Base-by-base conservation (phyloP, 352 stramenopile genomes). In the Pythium insidiosum region DNA sequence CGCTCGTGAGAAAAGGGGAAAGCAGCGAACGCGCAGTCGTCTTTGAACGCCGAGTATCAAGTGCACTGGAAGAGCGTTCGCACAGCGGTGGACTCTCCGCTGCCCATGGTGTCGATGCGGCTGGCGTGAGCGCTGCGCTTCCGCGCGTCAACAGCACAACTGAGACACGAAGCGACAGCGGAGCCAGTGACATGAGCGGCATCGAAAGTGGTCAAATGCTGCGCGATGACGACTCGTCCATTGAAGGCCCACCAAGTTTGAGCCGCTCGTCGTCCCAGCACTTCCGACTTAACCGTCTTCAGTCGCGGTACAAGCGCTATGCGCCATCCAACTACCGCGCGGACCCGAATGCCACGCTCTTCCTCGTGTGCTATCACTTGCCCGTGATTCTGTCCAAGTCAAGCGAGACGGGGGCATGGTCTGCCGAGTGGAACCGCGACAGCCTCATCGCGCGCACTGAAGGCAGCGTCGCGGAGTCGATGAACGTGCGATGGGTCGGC, bases 351-450 rank as follows among this genome's bases (percentile, higher is more conserved):
- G 56, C 73, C 11, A 89, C 77, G 55, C 58, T 97, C 18, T 95
- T 92, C 29, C 64, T 97, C 28, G 82, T 97, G 25, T 97, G 88
- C 48, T 98, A 96, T 50, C 88, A 98, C 50, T 47, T 98, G 45
- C 92, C 92, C 0, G 79, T 98, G 29, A 86, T 87, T 30, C 60
- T 97, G 2, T 68, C 50, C 31, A 93, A 91, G 49, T 82, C 75
- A 12, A 42, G 53, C 0, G 48, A 49, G 3, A 68, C 80, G 16
- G 78, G 81, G 0, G 72, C 66, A 30, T 97, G 90, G 90, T 72
- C 68, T 12, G 87, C 80, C 0, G 52, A 67, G 40, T 97, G 89
- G 89, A 94, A 96, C 53, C 72, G 69, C 9, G 84, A 97, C 51
- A 96, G 80, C 56, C 56, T 98, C n/a, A 96, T 97, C 39, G 84